These are phyloP conservation scores for Quillaja saponaria DNA, from an alignment of 306 rosid genomes.

Conservation along the genomic window DNA sequence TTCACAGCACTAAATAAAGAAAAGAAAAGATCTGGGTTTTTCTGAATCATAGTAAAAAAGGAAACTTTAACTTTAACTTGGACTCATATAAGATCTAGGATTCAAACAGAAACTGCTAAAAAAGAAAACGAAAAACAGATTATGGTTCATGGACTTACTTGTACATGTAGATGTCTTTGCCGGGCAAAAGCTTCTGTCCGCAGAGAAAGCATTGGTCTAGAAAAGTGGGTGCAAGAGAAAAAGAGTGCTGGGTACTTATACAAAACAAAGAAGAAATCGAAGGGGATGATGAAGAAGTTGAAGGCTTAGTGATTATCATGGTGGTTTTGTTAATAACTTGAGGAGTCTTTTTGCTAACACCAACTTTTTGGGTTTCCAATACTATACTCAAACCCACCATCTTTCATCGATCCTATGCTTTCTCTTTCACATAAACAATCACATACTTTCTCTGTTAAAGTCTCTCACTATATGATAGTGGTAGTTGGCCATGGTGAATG, in stretches of 20 bases:
- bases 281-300: constrained; percentile 14
- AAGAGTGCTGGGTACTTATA: background rate
- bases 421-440: background rate
- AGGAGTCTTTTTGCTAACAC: constrained; percentile 23
- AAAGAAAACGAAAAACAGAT: constrained; percentile 8
- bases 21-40: constrained; percentile 19
- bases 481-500: constrained; percentile 15
- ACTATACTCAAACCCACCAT: constrained; percentile 84
- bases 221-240: constrained; percentile 39
- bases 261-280: constrained; percentile 11
- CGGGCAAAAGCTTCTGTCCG: constrained; percentile 61
- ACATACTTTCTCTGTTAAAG: too few species aligned
- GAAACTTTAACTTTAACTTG: background rate
- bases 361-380: constrained; percentile 54
- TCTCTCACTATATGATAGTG: too few species aligned
- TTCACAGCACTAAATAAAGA: background rate
- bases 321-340: constrained; percentile 70
- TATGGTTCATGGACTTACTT: constrained; percentile 50
- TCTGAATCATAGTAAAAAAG: background rate
- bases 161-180: constrained; percentile 97
- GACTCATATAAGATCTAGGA: background rate
- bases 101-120: background rate
- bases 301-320: constrained; percentile 37
- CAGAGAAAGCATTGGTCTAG: constrained; percentile 82
- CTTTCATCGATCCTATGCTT: constrained; percentile 48